phyloP scores from a whole-genome alignment of 805 yeast species.

The Barnettozyma populi region DNA sequence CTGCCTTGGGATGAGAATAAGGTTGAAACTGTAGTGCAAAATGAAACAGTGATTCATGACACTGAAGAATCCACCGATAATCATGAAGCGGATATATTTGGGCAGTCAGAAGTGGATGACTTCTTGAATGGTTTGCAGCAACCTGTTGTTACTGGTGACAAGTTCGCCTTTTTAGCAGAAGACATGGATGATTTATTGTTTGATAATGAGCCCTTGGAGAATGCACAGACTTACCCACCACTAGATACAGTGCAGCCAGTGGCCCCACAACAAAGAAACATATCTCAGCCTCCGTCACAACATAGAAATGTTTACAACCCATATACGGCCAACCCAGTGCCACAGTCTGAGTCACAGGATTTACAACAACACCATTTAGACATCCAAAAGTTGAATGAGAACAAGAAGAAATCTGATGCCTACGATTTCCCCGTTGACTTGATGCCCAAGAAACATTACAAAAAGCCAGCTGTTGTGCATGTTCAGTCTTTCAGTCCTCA shows the following conservation, averaged over 20 bases:
- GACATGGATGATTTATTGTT: constrained; percentile 18
- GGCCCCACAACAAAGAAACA: neutral
- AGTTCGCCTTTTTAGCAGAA: constrained; percentile 18
- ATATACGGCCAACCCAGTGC: constrained; percentile 8
- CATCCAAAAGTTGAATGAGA: constrained; percentile 33
- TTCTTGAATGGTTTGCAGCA: neutral
- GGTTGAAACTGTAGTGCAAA: neutral
- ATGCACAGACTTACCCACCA: constrained; percentile 9
- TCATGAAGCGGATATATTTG: neutral
- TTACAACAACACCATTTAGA: constrained; percentile 16
- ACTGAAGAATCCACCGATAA: neutral
- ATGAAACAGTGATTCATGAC: neutral
- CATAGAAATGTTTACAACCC: neutral
- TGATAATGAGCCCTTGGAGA: constrained; percentile 28
- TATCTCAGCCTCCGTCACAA: neutral
- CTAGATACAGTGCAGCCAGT: neutral
- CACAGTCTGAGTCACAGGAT: constrained; percentile 7
- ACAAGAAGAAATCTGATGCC: constrained; percentile 65
- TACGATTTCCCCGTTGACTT: constrained; percentile 66
- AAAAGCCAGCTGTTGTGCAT: constrained; percentile 7
- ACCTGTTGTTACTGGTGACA: neutral
- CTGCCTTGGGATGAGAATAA: neutral
- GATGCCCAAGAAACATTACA: constrained; percentile 31
- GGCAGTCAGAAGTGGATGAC: neutral
- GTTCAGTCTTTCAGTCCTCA: constrained; percentile 2